These are phyloP conservation scores for Pyricularia sp. DNA, from an alignment of 2,329 filamentous ascomycete genomes.

Conservation along the genomic window DNA sequence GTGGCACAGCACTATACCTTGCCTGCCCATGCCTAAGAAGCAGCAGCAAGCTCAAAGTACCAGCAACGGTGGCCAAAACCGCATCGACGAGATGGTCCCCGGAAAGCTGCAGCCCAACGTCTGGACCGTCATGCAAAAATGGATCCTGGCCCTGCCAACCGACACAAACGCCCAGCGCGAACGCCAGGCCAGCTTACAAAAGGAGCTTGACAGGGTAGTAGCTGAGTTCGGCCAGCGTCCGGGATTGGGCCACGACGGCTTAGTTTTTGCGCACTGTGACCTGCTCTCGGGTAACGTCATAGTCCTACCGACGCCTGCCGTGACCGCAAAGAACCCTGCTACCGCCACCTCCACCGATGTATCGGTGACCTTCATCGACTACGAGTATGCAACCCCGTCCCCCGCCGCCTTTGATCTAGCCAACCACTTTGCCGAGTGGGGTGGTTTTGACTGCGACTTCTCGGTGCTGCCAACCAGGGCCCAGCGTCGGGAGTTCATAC, in stretches of 20 bases:
- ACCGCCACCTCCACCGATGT: conserved; percentile 14
- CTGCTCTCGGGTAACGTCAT: conserved; percentile 96
- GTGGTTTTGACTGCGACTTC: conserved; percentile 91
- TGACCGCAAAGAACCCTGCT: neutral
- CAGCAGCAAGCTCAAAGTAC: conserved; percentile 13
- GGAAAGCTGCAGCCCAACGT: conserved; percentile 73
- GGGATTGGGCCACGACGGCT: conserved; percentile 66
- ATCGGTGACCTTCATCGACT: conserved; percentile 84
- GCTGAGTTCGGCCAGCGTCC: conserved; percentile 64
- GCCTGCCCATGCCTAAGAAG: conserved; percentile 28
- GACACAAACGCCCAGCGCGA: conserved; percentile 59
- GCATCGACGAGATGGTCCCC: conserved; percentile 44
- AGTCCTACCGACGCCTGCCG: conserved; percentile 46
- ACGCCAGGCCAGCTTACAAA: conserved; percentile 60
- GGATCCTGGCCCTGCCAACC: conserved; percentile 78
- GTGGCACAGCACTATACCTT: conserved; percentile 76
- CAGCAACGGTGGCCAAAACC: conserved; percentile 23
- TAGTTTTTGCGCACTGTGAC: conserved; percentile 93
- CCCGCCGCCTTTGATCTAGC: conserved; percentile 93
- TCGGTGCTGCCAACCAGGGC: conserved; percentile 67
- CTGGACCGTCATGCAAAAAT: conserved; percentile 94
- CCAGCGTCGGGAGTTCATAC: conserved; percentile 71
- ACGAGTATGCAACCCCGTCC: conserved; percentile 92
- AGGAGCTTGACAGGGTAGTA: conserved; percentile 64
- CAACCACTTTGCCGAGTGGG: conserved; percentile 98